A percentile compares a stretch with the other conserved stretches of the same genome.
These are phyloP conservation scores for Blastobotrys robertii DNA, from an alignment of 805 yeast genomes.

Conservation along the genomic window DNA sequence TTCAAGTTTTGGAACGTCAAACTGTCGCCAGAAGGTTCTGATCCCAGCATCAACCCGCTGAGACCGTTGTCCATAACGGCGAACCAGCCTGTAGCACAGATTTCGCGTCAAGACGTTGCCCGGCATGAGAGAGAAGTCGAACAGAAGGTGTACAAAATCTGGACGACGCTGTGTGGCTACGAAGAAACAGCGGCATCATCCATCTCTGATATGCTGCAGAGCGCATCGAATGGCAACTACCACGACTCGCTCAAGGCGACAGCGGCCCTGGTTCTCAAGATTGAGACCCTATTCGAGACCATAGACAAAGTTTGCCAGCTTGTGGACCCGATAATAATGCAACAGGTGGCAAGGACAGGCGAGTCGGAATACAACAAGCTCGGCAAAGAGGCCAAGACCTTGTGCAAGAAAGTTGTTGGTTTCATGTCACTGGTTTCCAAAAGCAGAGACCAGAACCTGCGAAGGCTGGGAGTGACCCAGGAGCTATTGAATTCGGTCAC, in stretches of 20 bases:
- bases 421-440: slow-evolving; percentile 78
- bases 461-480: slow-evolving; percentile 21
- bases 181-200: slow-evolving; percentile 87
- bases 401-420: slow-evolving; percentile 83
- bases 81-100: slow-evolving; percentile 6
- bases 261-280: slow-evolving; percentile 58
- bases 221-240: slow-evolving; percentile 67
- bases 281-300: slow-evolving; percentile 70
- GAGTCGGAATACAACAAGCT: slow-evolving; percentile 11
- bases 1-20: slow-evolving; percentile 93
- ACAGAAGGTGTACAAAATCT: slow-evolving; percentile 49
- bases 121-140: slow-evolving; percentile 55
- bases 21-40: slow-evolving; percentile 33
- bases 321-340: slow-evolving; percentile 13
- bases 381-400: slow-evolving; percentile 63
- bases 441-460: slow-evolving; percentile 15
- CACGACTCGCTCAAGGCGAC: slow-evolving; percentile 58
- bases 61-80: slow-evolving; percentile 11
- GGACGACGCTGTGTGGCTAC: slow-evolving; percentile 79
- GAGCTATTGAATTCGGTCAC: slow-evolving; percentile 69
- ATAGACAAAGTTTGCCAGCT: slow-evolving; percentile 42
- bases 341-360: slow-evolving; percentile 1
- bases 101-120: slow-evolving; percentile 11
- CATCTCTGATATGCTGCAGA: slow-evolving; percentile 83
- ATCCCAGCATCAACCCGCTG: slow-evolving; percentile 10